Evolutionary conservation across 2,329 filamentous ascomycete species (phyloP).

Genomic region (Cladophialophora chaetospira): DNA sequence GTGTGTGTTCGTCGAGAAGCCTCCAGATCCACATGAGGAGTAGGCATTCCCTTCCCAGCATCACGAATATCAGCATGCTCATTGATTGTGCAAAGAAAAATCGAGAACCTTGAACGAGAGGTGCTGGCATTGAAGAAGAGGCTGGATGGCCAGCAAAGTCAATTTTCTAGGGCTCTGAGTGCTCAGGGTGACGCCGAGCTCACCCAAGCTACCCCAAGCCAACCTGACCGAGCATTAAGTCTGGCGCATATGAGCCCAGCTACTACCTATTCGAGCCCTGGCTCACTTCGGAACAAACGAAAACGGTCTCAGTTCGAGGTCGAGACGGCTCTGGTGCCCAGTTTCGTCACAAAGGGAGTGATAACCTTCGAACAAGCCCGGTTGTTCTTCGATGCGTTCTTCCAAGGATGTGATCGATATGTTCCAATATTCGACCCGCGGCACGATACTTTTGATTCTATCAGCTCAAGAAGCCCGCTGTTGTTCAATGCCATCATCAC

Average conservation of each 20-base stretch:
- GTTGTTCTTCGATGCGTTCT: slow-evolving; percentile 41
- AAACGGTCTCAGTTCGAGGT: slow-evolving; percentile 41
- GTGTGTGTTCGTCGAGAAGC: slow-evolving; percentile 42
- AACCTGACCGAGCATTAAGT: not conserved
- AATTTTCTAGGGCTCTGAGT: not conserved
- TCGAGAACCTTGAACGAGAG: slow-evolving; percentile 40
- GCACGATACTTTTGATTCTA: slow-evolving; percentile 50
- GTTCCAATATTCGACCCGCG: slow-evolving; percentile 53
- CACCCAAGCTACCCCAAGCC: slow-evolving; percentile 20
- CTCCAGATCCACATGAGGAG: slow-evolving; percentile 27
- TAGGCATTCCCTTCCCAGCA: not conserved
- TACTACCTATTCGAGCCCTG: slow-evolving; percentile 4
- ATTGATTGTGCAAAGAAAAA: slow-evolving; percentile 31
- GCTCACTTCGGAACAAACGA: slow-evolving; percentile 31
- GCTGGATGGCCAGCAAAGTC: slow-evolving; percentile 30
- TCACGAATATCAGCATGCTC: not conserved
- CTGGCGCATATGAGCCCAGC: not conserved
- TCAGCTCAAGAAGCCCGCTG: slow-evolving; percentile 51
- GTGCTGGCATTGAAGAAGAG: slow-evolving; percentile 36
- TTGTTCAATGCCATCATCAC: slow-evolving; percentile 56
- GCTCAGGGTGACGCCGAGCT: slow-evolving; percentile 27
- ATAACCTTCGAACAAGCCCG: slow-evolving; percentile 40
- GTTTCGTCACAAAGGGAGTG: slow-evolving; percentile 41
- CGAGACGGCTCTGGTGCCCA: slow-evolving; percentile 37
- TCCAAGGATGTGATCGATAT: slow-evolving; percentile 48